phyloP scores from a whole-genome alignment of 495 filamentous ascomycete species.

The Neurospora sp. region DNA sequence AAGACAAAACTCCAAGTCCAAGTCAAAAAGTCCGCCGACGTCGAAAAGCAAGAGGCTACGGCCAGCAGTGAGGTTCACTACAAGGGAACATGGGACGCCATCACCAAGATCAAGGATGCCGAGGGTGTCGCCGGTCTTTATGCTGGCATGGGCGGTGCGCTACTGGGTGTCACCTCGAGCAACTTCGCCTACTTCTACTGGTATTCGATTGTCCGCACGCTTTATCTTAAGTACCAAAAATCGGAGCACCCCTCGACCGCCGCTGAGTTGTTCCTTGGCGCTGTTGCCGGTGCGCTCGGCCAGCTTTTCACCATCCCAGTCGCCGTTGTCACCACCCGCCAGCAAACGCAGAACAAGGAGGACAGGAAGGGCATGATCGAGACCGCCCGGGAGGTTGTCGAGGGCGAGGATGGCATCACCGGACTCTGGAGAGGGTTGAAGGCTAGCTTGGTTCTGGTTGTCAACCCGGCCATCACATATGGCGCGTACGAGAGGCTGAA shows the following conservation, averaged over 20 bases:
- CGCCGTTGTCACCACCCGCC: slow-evolving; percentile 86
- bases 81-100: slow-evolving; percentile 74
- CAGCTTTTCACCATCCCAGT: slow-evolving; percentile 96
- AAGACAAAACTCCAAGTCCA: slow-evolving; percentile 98
- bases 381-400: slow-evolving; percentile 78
- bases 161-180: slow-evolving; percentile 88
- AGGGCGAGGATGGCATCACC: slow-evolving; percentile 79
- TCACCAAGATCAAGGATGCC: slow-evolving; percentile 71
- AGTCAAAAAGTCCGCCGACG: slow-evolving; percentile 52
- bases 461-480: slow-evolving; percentile 97
- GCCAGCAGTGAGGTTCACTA: slow-evolving; percentile 55
- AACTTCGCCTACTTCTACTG: slow-evolving; percentile 99
- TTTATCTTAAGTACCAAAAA: slow-evolving; percentile 65
- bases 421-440: slow-evolving; percentile 94
- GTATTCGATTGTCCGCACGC: slow-evolving; percentile 79
- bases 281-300: slow-evolving; percentile 79
- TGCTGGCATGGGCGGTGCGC: slow-evolving; percentile 72
- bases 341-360: slow-evolving; percentile 78
- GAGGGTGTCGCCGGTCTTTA: slow-evolving; percentile 82
- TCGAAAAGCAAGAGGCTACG: slow-evolving; percentile 19
- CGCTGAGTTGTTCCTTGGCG: slow-evolving; percentile 77
- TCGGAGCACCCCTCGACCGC: slow-evolving; percentile 66
- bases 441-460: slow-evolving; percentile 89
- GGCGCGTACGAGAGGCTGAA: slow-evolving; percentile 90
- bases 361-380: slow-evolving; percentile 82